Base-by-base conservation (phyloP, 2,329 filamentous ascomycete genomes). In the Fonsecaea pedrosoi region DNA sequence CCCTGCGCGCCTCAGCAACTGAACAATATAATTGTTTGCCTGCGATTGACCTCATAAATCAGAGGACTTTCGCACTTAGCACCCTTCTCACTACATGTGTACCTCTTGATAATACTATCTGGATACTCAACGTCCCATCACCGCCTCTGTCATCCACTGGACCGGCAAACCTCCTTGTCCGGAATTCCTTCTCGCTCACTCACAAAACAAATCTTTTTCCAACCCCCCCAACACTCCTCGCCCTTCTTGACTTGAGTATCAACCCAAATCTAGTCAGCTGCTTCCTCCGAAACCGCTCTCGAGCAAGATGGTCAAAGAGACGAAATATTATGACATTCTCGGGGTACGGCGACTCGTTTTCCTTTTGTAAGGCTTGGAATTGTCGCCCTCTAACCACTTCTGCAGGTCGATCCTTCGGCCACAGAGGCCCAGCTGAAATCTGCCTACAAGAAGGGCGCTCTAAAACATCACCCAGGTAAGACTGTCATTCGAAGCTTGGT, bases 401-500 rank as follows among this genome's bases (percentile, higher is more conserved):
- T 50, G 34, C 72, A 96, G 92, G 91, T 96, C 73, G 72, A 90
- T 74, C 90, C 92, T 71, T 89, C 86, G 75, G 63, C 91, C 72
- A 90, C 90, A 66, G 94, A 98, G 75, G 84, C 89, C 73, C 91
- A 97, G 81, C 83, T 99, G 72, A 97, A 95, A 84, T 93, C 94
- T 76, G 92, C 94, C 18, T 99, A 99, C 82, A 91, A 92, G 76
- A 97, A 96, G 77, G 88, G 90, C 59, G 95, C 95, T 3, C 84
- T 99, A 66, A 93, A 89, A 78, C 87, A 94, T 73, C 95, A 99
- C 74, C 92, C 92, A 73, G 90, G 90, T 94, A 93, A 89, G 74
- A 96, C 30, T 40, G 66, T 12, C 15, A 10, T 54, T 9, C 30
- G 10, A 21, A 25, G 10, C 42, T n/a, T 25, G 9, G 18, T 25